These are phyloP conservation scores for Eudorina sp. DNA, from an alignment of 139 green algal genomes.

Conservation along the genomic window DNA sequence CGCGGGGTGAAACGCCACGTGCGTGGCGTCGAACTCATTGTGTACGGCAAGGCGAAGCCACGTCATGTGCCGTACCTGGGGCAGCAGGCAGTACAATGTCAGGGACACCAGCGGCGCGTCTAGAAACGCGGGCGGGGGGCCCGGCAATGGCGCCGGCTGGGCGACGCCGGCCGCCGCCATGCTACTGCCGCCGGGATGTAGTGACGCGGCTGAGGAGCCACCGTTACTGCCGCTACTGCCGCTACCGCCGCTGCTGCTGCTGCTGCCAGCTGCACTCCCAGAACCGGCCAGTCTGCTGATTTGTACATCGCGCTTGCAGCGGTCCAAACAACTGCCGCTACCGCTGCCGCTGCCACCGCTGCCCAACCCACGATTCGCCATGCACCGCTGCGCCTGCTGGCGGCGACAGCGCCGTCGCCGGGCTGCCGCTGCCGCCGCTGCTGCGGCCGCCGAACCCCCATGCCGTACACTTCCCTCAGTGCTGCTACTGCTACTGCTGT, in stretches of 20 bases:
- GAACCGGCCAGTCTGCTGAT: neutral
- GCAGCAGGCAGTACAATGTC: constrained; percentile 23
- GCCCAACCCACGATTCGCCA: too few species aligned
- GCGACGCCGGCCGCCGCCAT: neutral
- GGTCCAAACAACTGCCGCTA: too few species aligned
- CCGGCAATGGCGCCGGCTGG: neutral
- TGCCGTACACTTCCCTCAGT: neutral
- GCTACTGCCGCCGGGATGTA: neutral
- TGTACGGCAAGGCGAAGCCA: too few species aligned
- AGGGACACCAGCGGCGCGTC: constrained; percentile 30
- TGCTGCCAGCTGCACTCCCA: neutral
- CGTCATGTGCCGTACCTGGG: constrained; percentile 24
- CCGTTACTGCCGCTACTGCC: neutral
- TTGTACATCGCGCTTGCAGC: too few species aligned
- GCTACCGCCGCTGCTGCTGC: neutral
- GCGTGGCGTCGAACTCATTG: too few species aligned
- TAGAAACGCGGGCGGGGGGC: neutral
- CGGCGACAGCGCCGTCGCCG: too few species aligned
- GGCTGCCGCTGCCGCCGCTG: too few species aligned
- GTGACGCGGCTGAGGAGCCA: too few species aligned
- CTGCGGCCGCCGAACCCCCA: neutral
- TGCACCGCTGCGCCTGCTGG: too few species aligned
- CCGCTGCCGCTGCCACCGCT: neutral
- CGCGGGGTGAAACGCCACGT: too few species aligned
- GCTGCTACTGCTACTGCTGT: neutral